Conservation (phyloP, 1,284 basidiomycete species). For the Sanghuangporus weigelae region DNA sequence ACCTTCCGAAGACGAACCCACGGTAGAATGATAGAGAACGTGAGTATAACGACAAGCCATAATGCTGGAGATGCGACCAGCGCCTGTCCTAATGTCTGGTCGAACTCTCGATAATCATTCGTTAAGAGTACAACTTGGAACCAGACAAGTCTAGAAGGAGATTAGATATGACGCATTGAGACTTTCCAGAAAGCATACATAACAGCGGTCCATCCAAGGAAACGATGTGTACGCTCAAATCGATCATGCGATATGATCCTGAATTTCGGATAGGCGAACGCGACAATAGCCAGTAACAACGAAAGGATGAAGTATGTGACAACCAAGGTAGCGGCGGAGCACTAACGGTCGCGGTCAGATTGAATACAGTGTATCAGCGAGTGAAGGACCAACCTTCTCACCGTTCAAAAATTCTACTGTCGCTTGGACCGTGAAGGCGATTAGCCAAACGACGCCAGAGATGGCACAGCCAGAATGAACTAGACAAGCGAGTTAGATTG, state of each 20-base stretch:
- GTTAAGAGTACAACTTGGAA: slow-evolving; percentile 44
- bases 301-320: slow-evolving; percentile 48
- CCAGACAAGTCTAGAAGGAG: slow-evolving; percentile 38
- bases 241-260: slow-evolving; percentile 43
- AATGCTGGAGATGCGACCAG: slow-evolving; percentile 42
- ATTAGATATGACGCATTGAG: neutral
- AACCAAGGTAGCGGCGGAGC: slow-evolving; percentile 44
- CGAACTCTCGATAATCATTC: slow-evolving; percentile 44
- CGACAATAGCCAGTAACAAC: slow-evolving; percentile 42
- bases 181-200: slow-evolving; percentile 19
- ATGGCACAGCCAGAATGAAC: slow-evolving; percentile 54
- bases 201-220: slow-evolving; percentile 50
- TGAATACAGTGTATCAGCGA: neutral
- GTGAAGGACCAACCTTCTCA: slow-evolving; percentile 31
- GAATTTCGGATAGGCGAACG: slow-evolving; percentile 47
- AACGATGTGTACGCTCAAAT: slow-evolving; percentile 52
- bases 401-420: slow-evolving; percentile 42
- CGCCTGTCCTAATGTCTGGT: slow-evolving; percentile 37
- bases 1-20: slow-evolving; percentile 52
- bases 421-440: slow-evolving; percentile 46
- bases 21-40: slow-evolving; percentile 47
- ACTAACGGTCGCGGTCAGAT: slow-evolving; percentile 26
- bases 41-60: slow-evolving; percentile 50
- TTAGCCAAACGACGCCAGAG: slow-evolving; percentile 49
- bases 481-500: slow-evolving; percentile 14